Base-by-base conservation (phyloP, 805 yeast species). In the Yamadazyma takamatsuzukensis region DNA sequence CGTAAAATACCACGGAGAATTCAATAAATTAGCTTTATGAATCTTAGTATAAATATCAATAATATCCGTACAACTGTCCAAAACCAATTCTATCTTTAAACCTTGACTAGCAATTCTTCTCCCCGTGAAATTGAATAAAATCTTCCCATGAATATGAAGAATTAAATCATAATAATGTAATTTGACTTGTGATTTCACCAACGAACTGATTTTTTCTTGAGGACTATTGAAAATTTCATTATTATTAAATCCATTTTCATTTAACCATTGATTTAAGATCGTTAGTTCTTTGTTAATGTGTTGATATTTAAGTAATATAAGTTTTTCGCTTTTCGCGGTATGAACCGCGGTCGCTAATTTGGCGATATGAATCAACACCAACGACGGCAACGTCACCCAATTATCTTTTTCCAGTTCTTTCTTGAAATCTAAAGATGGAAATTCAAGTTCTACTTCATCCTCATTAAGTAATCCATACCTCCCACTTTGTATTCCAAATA, bases 401-500 rank as follows among this genome's bases (percentile, higher is more conserved):
- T 62, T 72, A 44, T 72, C 77, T 15, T 55, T 54, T 6, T 45
- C 45, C 6, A 45, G 28, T 36, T 61, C 68, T 16, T 38, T 38
- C 4, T 48, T 48, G 32, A 42, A 50, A 32, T 62, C 59, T 22
- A 42, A 38, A 24, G 42, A 32, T 1, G 69, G 75, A 38, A 45
- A 61, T 3, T 34, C 44, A 4, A 64, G 45, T n/a, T 51, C 47
- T 15, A 67, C 51, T 31, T 68, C 73, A 26, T 62, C 67, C 10
- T 50, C 51, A 15, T 61, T 69, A 12, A 48, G 40, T 21, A 58
- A 51, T 18, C 56, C 60, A 48, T 59, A 55, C 27, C 76, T 54
- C 1, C 82, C 83, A 23, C 66, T 61, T 37, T 75, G 81, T 25
- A 76, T 53, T 4, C 74, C 74, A 38, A 74, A 50, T 11, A 76